Conservation (phyloP, 176 grass and related monocot genomes). For the Zea luxurians region DNA sequence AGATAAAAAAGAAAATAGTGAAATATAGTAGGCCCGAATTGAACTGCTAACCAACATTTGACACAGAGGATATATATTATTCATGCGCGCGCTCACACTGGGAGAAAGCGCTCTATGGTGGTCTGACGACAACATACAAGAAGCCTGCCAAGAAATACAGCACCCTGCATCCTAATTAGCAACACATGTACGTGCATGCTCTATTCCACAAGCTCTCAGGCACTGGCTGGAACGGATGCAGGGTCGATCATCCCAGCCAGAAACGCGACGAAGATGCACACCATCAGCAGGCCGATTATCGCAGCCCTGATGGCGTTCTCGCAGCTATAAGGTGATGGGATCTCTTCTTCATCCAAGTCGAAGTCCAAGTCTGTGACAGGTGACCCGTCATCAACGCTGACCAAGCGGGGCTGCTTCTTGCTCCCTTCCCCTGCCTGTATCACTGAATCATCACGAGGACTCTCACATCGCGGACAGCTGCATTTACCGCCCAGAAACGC, state of each 20-base stretch:
- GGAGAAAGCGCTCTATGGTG: background rate
- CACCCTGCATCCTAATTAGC: conserved; percentile 15
- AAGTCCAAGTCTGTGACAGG: conserved; percentile 16
- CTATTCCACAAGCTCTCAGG: background rate
- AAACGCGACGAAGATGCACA: conserved; percentile 71
- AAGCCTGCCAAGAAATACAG: conserved; percentile 6
- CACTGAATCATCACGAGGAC: conserved; percentile 31
- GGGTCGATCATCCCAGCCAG: conserved; percentile 80
- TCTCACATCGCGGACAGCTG: conserved; percentile 65
- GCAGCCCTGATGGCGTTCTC: conserved; percentile 67
- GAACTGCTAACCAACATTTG: background rate
- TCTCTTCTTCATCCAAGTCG: conserved; percentile 41
- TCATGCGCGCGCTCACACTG: conserved; percentile 19
- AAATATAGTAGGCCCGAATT: background rate
- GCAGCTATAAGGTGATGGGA: conserved; percentile 48
- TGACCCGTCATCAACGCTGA: conserved; percentile 34
- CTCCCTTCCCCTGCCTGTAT: conserved; percentile 44
- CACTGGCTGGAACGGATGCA: conserved; percentile 19
- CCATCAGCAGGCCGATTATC: conserved; percentile 68
- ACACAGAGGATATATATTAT: conserved; percentile 9
- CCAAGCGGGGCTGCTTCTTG: conserved; percentile 37
- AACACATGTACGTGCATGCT: background rate
- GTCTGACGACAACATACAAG: background rate
- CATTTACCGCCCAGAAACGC: conserved; percentile 78
- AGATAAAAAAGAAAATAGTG: too few species aligned